These are phyloP conservation scores for Caryopteris hybrid DNA, from an alignment of 305 asterid species.

Conservation along the genomic window DNA sequence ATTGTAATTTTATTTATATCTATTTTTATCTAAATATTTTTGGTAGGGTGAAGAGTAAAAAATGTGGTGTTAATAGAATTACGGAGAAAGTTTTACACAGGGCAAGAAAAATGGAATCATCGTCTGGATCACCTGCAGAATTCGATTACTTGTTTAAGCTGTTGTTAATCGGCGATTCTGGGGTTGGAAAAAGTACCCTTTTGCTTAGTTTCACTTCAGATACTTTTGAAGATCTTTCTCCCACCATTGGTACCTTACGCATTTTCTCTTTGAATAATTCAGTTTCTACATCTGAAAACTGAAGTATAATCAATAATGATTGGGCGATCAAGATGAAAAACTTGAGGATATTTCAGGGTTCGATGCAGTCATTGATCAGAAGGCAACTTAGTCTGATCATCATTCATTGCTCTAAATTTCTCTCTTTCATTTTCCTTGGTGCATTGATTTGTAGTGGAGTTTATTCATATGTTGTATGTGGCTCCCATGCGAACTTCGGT, in stretches of 20 bases:
- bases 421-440: background rate
- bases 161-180: slow-evolving; percentile 87
- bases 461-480: background rate
- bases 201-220: slow-evolving; percentile 90
- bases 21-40: too few species aligned
- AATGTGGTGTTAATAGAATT: too few species aligned
- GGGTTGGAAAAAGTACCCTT: slow-evolving; percentile 88
- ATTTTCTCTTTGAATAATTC: background rate
- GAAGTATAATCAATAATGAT: too few species aligned
- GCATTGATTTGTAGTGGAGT: background rate
- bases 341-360: background rate
- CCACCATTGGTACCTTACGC: slow-evolving; percentile 93
- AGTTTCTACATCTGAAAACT: background rate
- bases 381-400: background rate
- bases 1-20: too few species aligned
- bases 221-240: slow-evolving; percentile 84
- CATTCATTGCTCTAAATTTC: background rate
- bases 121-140: slow-evolving; percentile 55
- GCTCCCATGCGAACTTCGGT: background rate
- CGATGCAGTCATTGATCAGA: background rate
- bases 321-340: background rate
- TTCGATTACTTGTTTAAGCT: slow-evolving; percentile 87
- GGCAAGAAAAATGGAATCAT: slow-evolving; percentile 81
- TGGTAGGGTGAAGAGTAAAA: too few species aligned
- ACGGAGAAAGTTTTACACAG: too few species aligned